A percentile compares a stretch with the other conserved stretches of the same genome.
Evolutionary conservation across 163 green algal species (phyloP).

Genomic region (Smithsoniella earleae): DNA sequence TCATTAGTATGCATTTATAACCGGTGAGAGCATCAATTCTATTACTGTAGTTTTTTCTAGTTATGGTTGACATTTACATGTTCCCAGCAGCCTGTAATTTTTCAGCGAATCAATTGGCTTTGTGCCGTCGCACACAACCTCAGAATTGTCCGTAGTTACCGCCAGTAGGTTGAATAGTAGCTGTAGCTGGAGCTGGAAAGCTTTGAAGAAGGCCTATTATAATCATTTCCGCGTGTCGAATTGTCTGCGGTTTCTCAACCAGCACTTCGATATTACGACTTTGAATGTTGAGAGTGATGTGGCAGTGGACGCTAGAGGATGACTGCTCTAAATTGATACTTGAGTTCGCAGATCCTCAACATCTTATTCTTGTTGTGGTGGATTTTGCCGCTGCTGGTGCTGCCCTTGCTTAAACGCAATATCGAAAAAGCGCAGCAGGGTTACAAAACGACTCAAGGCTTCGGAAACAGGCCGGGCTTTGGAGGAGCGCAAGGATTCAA

Average conservation of each 20-base stretch:
- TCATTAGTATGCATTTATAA: too few relatives aligned
- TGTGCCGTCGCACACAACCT: too few relatives aligned
- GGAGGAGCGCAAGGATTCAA: not conserved
- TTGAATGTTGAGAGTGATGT: not conserved
- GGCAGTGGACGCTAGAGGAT: not conserved
- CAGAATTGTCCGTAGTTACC: too few relatives aligned
- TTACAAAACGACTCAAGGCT: not conserved
- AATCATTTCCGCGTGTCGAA: too few relatives aligned
- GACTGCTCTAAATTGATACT: not conserved
- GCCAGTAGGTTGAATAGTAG: too few relatives aligned
- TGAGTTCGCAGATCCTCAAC: not conserved
- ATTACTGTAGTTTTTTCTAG: too few relatives aligned
- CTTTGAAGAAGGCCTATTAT: too few relatives aligned
- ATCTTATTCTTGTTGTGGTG: slow-evolving; percentile 28
- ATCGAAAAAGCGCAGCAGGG: not conserved
- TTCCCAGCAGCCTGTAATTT: too few relatives aligned
- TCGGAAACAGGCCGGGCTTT: not conserved
- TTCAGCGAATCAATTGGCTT: too few relatives aligned
- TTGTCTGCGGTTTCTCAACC: not conserved
- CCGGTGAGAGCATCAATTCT: too few relatives aligned
- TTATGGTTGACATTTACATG: too few relatives aligned
- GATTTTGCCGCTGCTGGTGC: not conserved
- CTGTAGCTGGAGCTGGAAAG: too few relatives aligned
- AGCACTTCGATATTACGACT: not conserved
- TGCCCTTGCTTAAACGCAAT: not conserved